Evolutionary conservation across 2,329 filamentous ascomycete genomes (phyloP).

Genomic region (Stemphylium vesicarium): DNA sequence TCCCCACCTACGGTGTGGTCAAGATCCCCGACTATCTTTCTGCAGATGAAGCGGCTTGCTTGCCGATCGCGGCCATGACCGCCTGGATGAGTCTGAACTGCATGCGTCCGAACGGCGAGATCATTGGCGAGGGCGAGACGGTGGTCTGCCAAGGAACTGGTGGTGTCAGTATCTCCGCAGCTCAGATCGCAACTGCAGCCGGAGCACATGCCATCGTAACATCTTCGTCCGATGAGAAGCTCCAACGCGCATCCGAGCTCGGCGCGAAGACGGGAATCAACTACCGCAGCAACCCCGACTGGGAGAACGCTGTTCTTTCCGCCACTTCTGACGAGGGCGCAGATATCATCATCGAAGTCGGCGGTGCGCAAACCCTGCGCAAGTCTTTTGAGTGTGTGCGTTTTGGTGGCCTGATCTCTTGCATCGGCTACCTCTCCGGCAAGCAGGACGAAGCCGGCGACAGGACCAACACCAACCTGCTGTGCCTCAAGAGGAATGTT

Average conservation of each 20-base stretch:
- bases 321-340: conserved; percentile 51
- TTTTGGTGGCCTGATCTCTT: conserved; percentile 51
- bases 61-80: conserved; percentile 68
- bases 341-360: conserved; percentile 60
- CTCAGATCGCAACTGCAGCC: conserved; percentile 52
- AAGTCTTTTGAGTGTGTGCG: conserved; percentile 53
- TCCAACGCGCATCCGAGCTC: conserved; percentile 58
- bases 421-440: conserved; percentile 54
- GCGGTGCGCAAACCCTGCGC: conserved; percentile 58
- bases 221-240: conserved; percentile 63
- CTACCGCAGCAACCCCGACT: conserved; percentile 64
- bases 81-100: conserved; percentile 71
- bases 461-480: conserved; percentile 65
- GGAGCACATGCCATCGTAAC: conserved; percentile 62
- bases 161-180: conserved; percentile 51
- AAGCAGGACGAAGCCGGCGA: conserved; percentile 64
- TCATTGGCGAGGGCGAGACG: conserved; percentile 50
- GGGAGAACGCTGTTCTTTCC: conserved; percentile 64
- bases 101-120: conserved; percentile 61
- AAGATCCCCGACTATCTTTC: conserved; percentile 62
- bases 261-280: conserved; percentile 67
- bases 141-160: conserved; percentile 54
- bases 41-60: conserved; percentile 65
- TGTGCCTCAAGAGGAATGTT: conserved; percentile 58
- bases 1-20: conserved; percentile 63